Base-by-base conservation (phyloP, 1,284 basidiomycete species). In the Pseudozyma hubeiensis region DNA sequence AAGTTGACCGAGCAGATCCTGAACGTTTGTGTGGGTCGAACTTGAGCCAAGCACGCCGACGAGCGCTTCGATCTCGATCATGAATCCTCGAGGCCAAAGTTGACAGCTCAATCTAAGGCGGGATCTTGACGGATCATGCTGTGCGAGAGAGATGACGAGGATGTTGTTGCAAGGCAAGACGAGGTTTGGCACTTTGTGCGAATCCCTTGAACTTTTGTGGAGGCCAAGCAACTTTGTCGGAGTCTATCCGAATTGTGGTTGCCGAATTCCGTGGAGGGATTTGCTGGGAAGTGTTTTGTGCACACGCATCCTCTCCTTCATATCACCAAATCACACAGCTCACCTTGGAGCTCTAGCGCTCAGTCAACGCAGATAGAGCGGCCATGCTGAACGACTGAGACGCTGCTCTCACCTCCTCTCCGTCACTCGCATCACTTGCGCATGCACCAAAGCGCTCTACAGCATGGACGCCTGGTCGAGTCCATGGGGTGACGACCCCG, bases 401-500 rank as follows among this genome's bases (percentile, higher is more conserved):
- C 9, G 35, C 14, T 10, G 8, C 14, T 14, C 9, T 9, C 8
- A 37, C 35, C 35, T 19, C 24, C 34, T 35, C 33, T 49, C 34
- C 31, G 29, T 49, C n/a, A 35, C 11, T 0, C 24, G 24, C 24
- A 24, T 24, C 24, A 24, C 24, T 24, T 24, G 24, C 24, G 24
- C 24, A 24, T 24, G 24, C 24, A 24, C 24, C 24, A 24, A 24
- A 24, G 24, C 24, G 24, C 24, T 24, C 24, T 24, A 24, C 57
- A 56, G 13, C 11, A 72, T 72, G 69, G 69, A 72, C 44, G 63
- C 69, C n/a, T 72, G 69, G 69, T 66, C 69, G 16, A 72, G 69
- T 47, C 69, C 69, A 17, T 72, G 69, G 69, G 56, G 49, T 41
- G 64, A 72, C 52, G 69, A 72, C 24, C 43, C 30, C 33, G 45